A percentile compares a stretch with the other conserved stretches of the same genome.
Evolutionary conservation across 129 eudicot genomes (phyloP).

Genomic region (Cynara cardunculus): DNA sequence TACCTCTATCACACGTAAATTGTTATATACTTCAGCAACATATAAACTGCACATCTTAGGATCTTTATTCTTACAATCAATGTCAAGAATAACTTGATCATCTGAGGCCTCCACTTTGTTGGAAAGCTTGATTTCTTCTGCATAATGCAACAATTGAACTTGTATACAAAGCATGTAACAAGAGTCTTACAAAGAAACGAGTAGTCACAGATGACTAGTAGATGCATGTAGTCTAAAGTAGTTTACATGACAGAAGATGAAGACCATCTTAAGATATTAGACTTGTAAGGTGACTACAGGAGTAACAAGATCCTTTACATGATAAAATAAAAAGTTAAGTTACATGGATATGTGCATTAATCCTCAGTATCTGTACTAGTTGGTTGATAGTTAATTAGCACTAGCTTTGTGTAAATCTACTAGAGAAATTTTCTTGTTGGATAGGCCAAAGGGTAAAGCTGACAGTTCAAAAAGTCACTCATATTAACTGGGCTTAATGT

Average conservation of each 20-base stretch:
- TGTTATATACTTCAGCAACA: constrained; percentile 62
- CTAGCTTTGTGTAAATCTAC: neutral
- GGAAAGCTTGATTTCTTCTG: constrained; percentile 35
- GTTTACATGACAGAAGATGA: no score
- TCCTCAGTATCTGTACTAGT: no score
- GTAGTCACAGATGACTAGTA: neutral
- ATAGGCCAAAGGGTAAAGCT: neutral
- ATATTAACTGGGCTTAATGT: neutral
- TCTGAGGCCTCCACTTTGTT: constrained; percentile 35
- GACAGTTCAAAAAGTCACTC: neutral
- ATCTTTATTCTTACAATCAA: constrained; percentile 74
- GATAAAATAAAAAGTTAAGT: neutral
- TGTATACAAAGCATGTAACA: neutral
- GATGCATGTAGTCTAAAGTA: no score
- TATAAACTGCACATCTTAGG: constrained; percentile 79
- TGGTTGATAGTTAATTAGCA: neutral
- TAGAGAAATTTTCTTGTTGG: neutral
- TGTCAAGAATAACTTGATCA: constrained; percentile 40
- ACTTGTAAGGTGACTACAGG: no score
- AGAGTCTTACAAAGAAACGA: neutral
- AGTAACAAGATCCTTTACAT: neutral
- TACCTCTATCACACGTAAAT: constrained; percentile 72
- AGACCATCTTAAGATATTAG: no score
- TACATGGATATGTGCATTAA: neutral
- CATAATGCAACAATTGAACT: constrained; percentile 1